These are phyloP conservation scores for Trichocladium uniseriatum DNA, from an alignment of 495 filamentous ascomycete species.

Conservation along the genomic window DNA sequence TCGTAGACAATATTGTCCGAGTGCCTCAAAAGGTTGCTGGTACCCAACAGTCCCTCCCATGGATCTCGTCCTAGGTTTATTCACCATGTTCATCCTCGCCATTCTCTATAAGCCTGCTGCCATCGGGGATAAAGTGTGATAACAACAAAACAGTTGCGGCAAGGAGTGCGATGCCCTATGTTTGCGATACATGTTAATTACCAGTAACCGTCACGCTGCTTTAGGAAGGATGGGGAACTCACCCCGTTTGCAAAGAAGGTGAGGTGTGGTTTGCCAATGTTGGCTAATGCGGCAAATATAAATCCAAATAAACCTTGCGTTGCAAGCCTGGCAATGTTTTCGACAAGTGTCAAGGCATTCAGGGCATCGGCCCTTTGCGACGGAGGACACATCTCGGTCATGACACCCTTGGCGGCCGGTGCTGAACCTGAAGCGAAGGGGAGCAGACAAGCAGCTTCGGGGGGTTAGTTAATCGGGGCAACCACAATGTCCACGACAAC, in stretches of 20 bases:
- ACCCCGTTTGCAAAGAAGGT: slow-evolving; percentile 49
- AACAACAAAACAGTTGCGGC: slow-evolving; percentile 13
- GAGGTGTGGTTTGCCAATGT: slow-evolving; percentile 37
- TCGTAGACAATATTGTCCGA: too few relatives aligned
- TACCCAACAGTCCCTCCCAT: too few relatives aligned
- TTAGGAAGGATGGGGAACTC: slow-evolving; percentile 10
- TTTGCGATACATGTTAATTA: not conserved
- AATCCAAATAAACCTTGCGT: slow-evolving; percentile 48
- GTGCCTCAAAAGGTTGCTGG: too few relatives aligned
- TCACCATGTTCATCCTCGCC: too few relatives aligned
- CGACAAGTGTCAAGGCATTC: slow-evolving; percentile 47
- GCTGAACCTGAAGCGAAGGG: slow-evolving; percentile 48
- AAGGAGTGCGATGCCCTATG: slow-evolving; percentile 27
- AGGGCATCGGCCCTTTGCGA: slow-evolving; percentile 43
- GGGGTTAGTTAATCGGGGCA: not conserved
- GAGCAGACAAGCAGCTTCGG: slow-evolving; percentile 34
- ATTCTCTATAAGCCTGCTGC: not conserved
- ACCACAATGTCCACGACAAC: not conserved
- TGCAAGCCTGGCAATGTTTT: slow-evolving; percentile 42
- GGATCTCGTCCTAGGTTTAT: too few relatives aligned
- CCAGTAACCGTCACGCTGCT: not conserved
- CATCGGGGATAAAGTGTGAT: not conserved
- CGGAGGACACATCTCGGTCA: slow-evolving; percentile 44
- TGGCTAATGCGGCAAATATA: slow-evolving; percentile 43
- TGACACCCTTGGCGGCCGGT: slow-evolving; percentile 48